A percentile compares a stretch with the other conserved stretches of the same genome.
These are phyloP conservation scores for Neurospora crassa DNA, from an alignment of 2,329 filamentous ascomycete genomes.

Conservation along the genomic window DNA sequence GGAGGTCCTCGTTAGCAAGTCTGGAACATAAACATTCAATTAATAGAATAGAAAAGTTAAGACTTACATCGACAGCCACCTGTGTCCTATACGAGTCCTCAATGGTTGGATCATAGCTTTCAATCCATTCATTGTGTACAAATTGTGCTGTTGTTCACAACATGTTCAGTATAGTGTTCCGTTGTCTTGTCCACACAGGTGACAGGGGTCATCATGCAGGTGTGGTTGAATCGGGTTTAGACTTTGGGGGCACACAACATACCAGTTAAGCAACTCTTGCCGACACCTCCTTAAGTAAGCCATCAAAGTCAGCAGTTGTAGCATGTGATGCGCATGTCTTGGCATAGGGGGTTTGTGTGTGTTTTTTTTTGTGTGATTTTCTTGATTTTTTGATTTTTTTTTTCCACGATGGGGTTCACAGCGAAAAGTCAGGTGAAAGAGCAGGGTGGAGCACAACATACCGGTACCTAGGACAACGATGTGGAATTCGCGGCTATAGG, in stretches of 20 bases:
- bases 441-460: constrained; percentile 29
- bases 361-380: not conserved
- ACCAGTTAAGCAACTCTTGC: constrained; percentile 90
- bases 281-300: constrained; percentile 61
- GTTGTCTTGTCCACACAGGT: not conserved
- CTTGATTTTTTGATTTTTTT: not conserved
- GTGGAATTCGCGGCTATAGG: constrained; percentile 62
- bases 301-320: constrained; percentile 22
- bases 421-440: constrained; percentile 3
- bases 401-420: not conserved
- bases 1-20: constrained; percentile 22
- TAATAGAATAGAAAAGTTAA: constrained; percentile 8
- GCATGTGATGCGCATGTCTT: constrained; percentile 16
- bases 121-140: constrained; percentile 90
- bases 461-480: constrained; percentile 75
- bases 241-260: constrained; percentile 21
- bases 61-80: constrained; percentile 72
- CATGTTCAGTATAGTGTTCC: constrained; percentile 2
- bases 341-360: constrained; percentile 7
- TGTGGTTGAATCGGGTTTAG: constrained; percentile 9
- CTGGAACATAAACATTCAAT: too few relatives aligned
- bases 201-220: constrained; percentile 5
- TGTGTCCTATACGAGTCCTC: constrained; percentile 70
- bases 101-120: constrained; percentile 73
- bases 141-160: constrained; percentile 60